Conservation (phyloP, 1,284 basidiomycete genomes). For the Cryptococcus jaspeensis region DNA sequence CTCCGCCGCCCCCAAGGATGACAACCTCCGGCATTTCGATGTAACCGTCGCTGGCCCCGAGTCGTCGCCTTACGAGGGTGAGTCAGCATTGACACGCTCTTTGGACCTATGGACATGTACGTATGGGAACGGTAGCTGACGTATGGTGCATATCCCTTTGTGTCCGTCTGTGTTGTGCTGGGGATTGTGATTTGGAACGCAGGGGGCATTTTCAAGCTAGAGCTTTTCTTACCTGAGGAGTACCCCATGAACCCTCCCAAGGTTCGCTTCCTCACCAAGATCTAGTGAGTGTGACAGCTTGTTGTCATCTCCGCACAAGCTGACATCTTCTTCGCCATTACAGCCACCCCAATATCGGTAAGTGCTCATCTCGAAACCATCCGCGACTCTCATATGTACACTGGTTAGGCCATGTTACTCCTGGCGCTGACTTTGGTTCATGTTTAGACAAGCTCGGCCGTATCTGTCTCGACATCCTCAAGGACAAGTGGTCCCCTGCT, state of each 20-base stretch:
- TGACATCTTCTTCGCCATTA: not conserved
- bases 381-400: not conserved
- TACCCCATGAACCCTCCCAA: constrained; percentile 99
- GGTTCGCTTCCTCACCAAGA: constrained; percentile 97
- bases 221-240: constrained; percentile 96
- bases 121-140: not conserved
- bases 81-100: constrained; percentile 51
- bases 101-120: not conserved
- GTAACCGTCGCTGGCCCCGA: constrained; percentile 93
- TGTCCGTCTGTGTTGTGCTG: too few relatives aligned
- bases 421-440: constrained; percentile 7
- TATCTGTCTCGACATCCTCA: constrained; percentile 97
- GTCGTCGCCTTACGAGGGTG: constrained; percentile 91
- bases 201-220: constrained; percentile 93
- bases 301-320: not conserved
- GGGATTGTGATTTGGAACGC: constrained; percentile 3
- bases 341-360: constrained; percentile 95
- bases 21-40: constrained; percentile 98
- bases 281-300: constrained; percentile 60
- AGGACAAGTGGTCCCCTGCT: constrained; percentile 99
- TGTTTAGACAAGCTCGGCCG: constrained; percentile 87
- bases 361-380: constrained; percentile 13
- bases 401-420: not conserved
- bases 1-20: constrained; percentile 87
- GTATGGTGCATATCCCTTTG: too few relatives aligned